Base-by-base conservation (phyloP, 441 rosid genomes). In the Geranium incanum region DNA sequence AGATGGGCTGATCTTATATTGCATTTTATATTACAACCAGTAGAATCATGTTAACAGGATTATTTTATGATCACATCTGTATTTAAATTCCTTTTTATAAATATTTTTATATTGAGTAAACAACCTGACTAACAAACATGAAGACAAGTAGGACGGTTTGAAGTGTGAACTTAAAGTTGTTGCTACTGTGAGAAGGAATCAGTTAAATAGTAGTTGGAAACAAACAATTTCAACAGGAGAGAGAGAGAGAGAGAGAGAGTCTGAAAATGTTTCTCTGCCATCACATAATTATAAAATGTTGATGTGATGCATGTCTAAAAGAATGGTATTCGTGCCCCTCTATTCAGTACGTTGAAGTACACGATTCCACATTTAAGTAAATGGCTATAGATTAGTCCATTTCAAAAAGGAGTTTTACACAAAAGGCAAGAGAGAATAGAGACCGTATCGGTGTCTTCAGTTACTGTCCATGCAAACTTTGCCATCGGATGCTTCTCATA, bases 401-500 rank as follows among this genome's bases (percentile, higher is more conserved):
- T 66, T 69, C 38, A 28, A 67, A 37, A 65, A 23, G 37, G 16
- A 39, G 8, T 69, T 9, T 1, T 19, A 19, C 33, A 19, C 68
- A 66, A 66, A 5, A 72, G 67, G 74, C 66, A 45, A 73, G 74
- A 71, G 18, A 74, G 36, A 69, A 48, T 7, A 81, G 87, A 77
- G 78, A 95, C 98, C 78, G 85, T 92, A 82, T 95, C 97, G 67
- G 86, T 84, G 72, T 95, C 97, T 73, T 93, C 96, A 1, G 91
- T 88, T 59, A 84, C 71, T 9, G 95, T 93, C 99, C 96, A 95
- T 59, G 98, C 85, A 88, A 86, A 93, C 78, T 91, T 88, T 66
- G 83, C 77, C 98, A 92, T 92, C 43, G 96, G 97, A 87, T 93
- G 99, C 81, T 90, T 95, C 74, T 86, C 92, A 79, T 95, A 95